phyloP scores from a whole-genome alignment of 108 stramenopile genomes.

The Mediolabrus comicus region DNA sequence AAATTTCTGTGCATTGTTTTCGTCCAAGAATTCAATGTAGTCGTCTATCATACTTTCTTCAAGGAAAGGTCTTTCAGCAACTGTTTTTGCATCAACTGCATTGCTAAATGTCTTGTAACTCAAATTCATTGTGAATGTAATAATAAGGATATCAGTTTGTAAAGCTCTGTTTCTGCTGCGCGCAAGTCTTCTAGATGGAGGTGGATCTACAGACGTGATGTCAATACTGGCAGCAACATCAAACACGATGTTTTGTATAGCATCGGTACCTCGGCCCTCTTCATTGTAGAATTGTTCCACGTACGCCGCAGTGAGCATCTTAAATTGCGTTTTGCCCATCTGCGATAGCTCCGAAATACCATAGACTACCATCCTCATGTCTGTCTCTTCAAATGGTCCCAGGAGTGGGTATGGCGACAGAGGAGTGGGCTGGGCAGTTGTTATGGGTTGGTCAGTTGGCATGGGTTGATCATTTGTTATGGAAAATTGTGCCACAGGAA shows the following conservation, averaged over 20 bases:
- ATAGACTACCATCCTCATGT: conserved; percentile 26
- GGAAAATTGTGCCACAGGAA: background rate
- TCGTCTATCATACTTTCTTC: conserved; percentile 12
- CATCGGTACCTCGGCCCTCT: conserved; percentile 21
- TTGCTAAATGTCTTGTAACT: conserved; percentile 25
- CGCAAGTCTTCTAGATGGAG: background rate
- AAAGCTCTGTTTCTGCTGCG: conserved; percentile 1
- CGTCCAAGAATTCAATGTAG: conserved; percentile 16
- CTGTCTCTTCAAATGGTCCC: conserved; percentile 28
- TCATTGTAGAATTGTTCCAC: conserved; percentile 33
- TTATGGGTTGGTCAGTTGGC: too few species aligned
- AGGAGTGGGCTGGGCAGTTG: background rate
- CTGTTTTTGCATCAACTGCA: conserved; percentile 7
- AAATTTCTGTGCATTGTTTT: conserved; percentile 11
- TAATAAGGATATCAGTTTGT: conserved; percentile 3
- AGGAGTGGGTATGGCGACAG: conserved; percentile 12
- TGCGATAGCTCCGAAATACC: conserved; percentile 12
- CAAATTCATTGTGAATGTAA: conserved; percentile 28
- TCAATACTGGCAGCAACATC: conserved; percentile 29
- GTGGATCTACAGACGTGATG: conserved; percentile 7
- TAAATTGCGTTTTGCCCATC: conserved; percentile 23
- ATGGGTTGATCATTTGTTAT: too few species aligned
- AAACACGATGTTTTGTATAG: conserved; percentile 33
- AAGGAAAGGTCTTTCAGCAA: conserved; percentile 27
- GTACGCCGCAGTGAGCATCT: conserved; percentile 32